A percentile compares a stretch with the other conserved stretches of the same genome.
Conservation (phyloP, 2,329 filamentous ascomycete genomes). For the Calonectria leucothoes region DNA sequence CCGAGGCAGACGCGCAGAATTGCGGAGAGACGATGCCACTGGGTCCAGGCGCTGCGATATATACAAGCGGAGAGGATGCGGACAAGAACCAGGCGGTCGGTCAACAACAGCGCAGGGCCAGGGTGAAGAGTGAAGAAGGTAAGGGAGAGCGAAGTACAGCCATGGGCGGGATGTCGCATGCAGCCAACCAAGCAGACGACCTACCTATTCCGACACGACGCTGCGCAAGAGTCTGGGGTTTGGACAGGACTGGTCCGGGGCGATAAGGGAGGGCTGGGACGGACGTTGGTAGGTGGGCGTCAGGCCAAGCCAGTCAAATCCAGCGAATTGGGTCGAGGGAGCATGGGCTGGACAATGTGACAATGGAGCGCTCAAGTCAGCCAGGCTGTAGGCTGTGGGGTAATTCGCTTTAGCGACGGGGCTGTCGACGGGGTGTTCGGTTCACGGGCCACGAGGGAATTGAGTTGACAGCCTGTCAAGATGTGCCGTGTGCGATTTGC, state of each 20-base stretch:
- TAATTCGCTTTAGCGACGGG: constrained; percentile 2
- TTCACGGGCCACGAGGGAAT: constrained; percentile 9
- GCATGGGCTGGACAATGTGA: constrained; percentile 2
- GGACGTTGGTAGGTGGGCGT: constrained; percentile 15
- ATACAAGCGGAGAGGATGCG: neutral
- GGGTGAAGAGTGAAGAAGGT: neutral
- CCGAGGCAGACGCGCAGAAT: constrained; percentile 15
- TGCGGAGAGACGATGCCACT: neutral
- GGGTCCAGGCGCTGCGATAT: neutral
- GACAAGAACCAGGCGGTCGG: neutral
- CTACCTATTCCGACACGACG: constrained; percentile 18
- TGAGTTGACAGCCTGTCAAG: neutral
- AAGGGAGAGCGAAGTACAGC: neutral
- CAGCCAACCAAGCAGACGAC: neutral
- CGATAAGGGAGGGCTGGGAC: constrained; percentile 21
- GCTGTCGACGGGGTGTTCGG: constrained; percentile 1
- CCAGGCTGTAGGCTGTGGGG: constrained; percentile 22
- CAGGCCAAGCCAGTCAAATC: constrained; percentile 6
- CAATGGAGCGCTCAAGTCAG: neutral
- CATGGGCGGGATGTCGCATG: neutral
- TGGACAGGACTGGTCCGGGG: constrained; percentile 6
- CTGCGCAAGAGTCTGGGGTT: constrained; percentile 21
- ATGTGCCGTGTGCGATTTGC: neutral
- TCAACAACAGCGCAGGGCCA: neutral
- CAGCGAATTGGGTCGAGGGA: constrained; percentile 14